Base-by-base conservation (phyloP, 495 filamentous ascomycete species). In the Rostrohypoxylon terebratum region DNA sequence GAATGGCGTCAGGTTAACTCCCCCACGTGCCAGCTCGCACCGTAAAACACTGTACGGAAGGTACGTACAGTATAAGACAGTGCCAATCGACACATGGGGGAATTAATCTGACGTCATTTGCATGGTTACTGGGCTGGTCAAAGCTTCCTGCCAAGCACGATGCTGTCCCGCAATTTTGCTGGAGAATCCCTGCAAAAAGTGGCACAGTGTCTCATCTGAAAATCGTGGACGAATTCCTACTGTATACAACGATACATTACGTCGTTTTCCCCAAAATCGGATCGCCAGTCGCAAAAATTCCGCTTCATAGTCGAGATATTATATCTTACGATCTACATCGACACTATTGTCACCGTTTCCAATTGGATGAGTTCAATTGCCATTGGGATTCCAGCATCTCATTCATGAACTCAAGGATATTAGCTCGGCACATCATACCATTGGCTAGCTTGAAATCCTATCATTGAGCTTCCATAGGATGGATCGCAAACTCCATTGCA, bases 311-410 rank as follows among this genome's bases (percentile, higher is more conserved):
- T 64, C 48, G 61, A 69, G 45, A 73, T 66, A 73, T 66, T 60
- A 62, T 18, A 63, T 55, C 62, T 33, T n/a, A 20, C 51, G 69
- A 75, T 75, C 72, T 71, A 31, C 72, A 55, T 48, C n/a, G 45
- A 55, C n/a, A 57, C 31, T 66, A 66, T 69, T 72, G 66, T 75
- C 72, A 75, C 65, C 18, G 68, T 38, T 48, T 69, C 72, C 68
- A 70, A 63, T 53, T 36, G 18, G 28, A 50, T 36, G 72, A 62
- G 47, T 33, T 69, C 61, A 61, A 62, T 58, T 69, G 25, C 58
- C 59, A 74, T 61, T 68, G 63, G 59, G 40, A 70, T 62, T 23
- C 14, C 28, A 11, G 51, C 53, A 59, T 4, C 55, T 42, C 36
- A 58, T 69, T 54, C 67, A 59, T 64, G 50, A 31, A 58, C 61